phyloP scores from a whole-genome alignment of 495 filamentous ascomycete species.

The Penicillium herquei region DNA sequence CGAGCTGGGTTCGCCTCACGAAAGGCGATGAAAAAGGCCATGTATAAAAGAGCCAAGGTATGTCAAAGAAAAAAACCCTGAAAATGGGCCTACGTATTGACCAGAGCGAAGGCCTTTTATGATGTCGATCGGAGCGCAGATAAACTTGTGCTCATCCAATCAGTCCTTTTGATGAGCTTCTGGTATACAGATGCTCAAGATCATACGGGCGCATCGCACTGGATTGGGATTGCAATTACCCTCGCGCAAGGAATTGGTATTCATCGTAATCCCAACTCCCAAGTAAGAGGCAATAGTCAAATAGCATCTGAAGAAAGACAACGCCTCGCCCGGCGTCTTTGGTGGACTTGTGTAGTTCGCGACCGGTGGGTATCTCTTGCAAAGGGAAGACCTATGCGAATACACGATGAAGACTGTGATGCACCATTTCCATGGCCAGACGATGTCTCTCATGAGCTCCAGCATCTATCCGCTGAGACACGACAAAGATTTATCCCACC shows the following conservation, averaged over 20 bases:
- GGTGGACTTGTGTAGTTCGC: conserved; percentile 4
- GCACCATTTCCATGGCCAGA: background rate
- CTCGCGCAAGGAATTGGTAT: conserved; percentile 3
- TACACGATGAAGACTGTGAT: conserved; percentile 7
- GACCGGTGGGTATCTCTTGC: conserved; percentile 6
- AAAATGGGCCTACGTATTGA: background rate
- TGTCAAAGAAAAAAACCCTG: background rate
- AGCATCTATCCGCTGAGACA: background rate
- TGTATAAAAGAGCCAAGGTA: conserved; percentile 4
- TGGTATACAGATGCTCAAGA: conserved; percentile 7
- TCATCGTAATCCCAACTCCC: background rate
- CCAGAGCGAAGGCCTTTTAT: background rate
- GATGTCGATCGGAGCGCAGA: conserved; percentile 5
- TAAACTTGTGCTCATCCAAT: conserved; percentile 3
- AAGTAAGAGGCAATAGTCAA: background rate
- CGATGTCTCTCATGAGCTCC: background rate
- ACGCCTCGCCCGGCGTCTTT: background rate
- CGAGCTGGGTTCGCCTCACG: background rate
- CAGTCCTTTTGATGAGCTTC: conserved; percentile 3
- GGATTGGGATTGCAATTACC: conserved; percentile 6
- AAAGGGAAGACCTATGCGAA: conserved; percentile 4
- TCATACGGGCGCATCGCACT: conserved; percentile 3
- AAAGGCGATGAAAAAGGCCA: conserved; percentile 4
- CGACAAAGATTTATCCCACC: background rate
- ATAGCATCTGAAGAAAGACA: background rate